Evolutionary conservation across 805 yeast genomes (phyloP).

Genomic region (Isabelozyma gotoi): DNA sequence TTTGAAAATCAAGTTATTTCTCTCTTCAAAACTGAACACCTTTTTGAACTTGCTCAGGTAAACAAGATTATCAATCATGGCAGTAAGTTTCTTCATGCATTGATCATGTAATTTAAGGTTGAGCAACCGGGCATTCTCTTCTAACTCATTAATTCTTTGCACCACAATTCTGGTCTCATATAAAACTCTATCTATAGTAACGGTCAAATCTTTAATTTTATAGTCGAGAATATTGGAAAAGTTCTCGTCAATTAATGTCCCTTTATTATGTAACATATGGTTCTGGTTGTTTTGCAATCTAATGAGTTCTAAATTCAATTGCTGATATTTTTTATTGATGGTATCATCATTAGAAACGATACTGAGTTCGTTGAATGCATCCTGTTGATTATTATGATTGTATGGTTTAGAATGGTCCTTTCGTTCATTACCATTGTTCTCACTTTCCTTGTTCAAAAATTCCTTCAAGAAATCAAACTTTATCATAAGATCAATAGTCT

Average conservation of each 20-base stretch:
- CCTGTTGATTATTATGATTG: not conserved
- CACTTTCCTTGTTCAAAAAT: not conserved
- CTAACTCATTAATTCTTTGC: constrained; percentile 41
- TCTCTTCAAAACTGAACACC: constrained; percentile 27
- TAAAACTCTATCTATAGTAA: constrained; percentile 36
- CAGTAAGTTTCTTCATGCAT: constrained; percentile 21
- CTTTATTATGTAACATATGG: constrained; percentile 23
- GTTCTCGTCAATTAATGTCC: constrained; percentile 27
- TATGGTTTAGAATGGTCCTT: too few relatives aligned
- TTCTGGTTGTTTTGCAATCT: constrained; percentile 25
- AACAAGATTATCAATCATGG: constrained; percentile 23
- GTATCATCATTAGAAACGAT: constrained; percentile 7
- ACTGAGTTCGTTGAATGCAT: not conserved
- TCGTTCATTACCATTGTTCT: not conserved
- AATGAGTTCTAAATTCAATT: constrained; percentile 29
- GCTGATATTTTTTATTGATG: constrained; percentile 19
- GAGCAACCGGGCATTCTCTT: constrained; percentile 28
- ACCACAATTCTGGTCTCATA: constrained; percentile 42
- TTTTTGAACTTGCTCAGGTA: constrained; percentile 29
- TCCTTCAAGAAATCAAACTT: constrained; percentile 13
- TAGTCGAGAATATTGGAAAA: constrained; percentile 24
- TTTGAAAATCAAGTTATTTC: constrained; percentile 21
- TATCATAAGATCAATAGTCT: constrained; percentile 14
- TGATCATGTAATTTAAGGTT: constrained; percentile 27
- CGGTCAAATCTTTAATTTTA: constrained; percentile 28